These are phyloP conservation scores for Acanthamoeba lenticulata DNA, from an alignment of 208 protist genomes.

Conservation along the genomic window DNA sequence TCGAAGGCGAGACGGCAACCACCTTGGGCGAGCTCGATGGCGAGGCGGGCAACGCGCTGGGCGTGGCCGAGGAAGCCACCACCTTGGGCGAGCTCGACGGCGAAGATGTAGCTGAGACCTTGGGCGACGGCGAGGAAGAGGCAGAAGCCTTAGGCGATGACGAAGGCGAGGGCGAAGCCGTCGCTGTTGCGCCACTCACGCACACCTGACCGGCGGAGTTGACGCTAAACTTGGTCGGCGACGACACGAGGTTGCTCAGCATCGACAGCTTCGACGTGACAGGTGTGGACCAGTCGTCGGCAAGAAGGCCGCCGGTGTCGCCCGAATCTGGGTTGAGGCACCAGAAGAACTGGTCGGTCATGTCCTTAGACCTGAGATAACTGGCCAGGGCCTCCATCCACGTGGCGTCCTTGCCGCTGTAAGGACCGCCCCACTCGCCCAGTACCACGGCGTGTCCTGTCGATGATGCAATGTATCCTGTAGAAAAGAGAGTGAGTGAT, in stretches of 20 bases:
- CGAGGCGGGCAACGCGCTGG: no score
- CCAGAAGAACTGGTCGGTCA: slow-evolving; percentile 78
- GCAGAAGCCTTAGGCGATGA: not conserved
- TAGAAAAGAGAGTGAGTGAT: not conserved
- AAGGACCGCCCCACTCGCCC: slow-evolving; percentile 68
- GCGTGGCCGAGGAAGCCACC: no score
- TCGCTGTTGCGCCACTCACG: not conserved
- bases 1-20: no score
- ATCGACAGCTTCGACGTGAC: slow-evolving; percentile 67
- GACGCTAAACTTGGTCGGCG: slow-evolving; percentile 72
- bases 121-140: not conserved
- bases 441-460: not conserved
- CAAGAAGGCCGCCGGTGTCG: slow-evolving; percentile 78
- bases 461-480: no score
- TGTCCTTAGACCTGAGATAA: slow-evolving; percentile 63
- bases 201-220: not conserved
- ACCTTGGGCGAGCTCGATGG: no score
- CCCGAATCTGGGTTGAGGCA: slow-evolving; percentile 79
- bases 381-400: slow-evolving; percentile 74
- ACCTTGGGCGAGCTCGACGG: not conserved
- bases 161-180: not conserved
- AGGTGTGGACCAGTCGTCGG: slow-evolving; percentile 71
- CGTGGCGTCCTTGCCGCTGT: not conserved
- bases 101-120: not conserved
- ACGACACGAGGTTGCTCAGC: slow-evolving; percentile 4